Conservation (phyloP, 352 stramenopile species). For the Salisapilia sapeloensis region DNA sequence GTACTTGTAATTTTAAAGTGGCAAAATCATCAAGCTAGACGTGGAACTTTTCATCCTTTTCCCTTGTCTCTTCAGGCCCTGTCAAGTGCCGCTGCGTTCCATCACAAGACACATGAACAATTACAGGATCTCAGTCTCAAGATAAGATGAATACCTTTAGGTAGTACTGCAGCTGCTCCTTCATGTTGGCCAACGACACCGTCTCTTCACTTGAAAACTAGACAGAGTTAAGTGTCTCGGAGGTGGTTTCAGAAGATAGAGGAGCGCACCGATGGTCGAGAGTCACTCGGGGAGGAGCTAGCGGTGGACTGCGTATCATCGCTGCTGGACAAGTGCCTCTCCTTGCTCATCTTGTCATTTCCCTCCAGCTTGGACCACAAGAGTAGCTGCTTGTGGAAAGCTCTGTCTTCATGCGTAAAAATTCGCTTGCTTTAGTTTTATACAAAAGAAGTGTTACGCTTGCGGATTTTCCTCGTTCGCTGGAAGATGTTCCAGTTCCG, state of each 20-base stretch:
- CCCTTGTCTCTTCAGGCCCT: too few relatives aligned
- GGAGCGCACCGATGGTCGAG: slow-evolving; percentile 21
- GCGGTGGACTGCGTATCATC: slow-evolving; percentile 45
- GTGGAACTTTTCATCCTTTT: too few relatives aligned
- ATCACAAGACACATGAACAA: too few relatives aligned
- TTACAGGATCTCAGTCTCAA: too few relatives aligned
- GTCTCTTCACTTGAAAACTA: slow-evolving; percentile 41
- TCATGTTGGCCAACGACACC: slow-evolving; percentile 36
- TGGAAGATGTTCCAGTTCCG: too few relatives aligned
- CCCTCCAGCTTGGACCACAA: slow-evolving; percentile 57
- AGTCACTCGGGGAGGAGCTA: slow-evolving; percentile 30
- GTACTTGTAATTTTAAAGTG: too few relatives aligned
- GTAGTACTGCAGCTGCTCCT: slow-evolving; percentile 76
- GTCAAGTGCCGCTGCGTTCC: too few relatives aligned
- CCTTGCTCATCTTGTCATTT: slow-evolving; percentile 7
- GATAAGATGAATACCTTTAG: slow-evolving; percentile 77
- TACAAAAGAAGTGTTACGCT: not conserved
- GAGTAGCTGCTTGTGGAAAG: slow-evolving; percentile 70
- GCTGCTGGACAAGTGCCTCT: slow-evolving; percentile 16
- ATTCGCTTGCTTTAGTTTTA: too few relatives aligned
- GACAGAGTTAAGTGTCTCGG: not conserved
- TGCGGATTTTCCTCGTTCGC: slow-evolving; percentile 2
- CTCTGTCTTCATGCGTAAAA: slow-evolving; percentile 4
- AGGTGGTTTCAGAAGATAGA: not conserved
- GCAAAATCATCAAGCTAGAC: too few relatives aligned